Evolutionary conservation across 768 basidiomycete species (phyloP).

Genomic region (Gautieria morchelliformis): DNA sequence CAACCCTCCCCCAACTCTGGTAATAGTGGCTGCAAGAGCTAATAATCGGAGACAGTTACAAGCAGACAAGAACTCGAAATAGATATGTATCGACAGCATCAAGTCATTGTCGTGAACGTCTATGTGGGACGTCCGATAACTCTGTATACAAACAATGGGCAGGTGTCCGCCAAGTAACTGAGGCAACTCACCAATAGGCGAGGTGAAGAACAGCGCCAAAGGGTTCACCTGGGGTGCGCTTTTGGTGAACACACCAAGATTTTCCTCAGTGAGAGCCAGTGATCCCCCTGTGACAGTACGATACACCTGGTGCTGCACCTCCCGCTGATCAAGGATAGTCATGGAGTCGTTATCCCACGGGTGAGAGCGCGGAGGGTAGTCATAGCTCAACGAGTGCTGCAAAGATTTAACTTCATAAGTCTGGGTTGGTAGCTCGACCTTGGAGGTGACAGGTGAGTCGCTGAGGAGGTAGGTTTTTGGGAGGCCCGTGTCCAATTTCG

Average conservation of each 20-base stretch:
- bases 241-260: background rate
- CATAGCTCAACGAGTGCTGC: background rate
- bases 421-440: background rate
- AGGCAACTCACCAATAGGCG: slow-evolving; percentile 3
- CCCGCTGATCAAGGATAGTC: too few relatives aligned
- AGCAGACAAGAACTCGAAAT: background rate
- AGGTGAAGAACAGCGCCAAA: slow-evolving; percentile 1
- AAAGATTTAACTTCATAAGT: background rate
- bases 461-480: background rate
- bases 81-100: background rate
- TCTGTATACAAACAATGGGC: background rate
- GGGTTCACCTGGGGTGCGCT: background rate
- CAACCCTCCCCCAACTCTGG: background rate
- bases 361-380: background rate
- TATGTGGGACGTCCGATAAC: background rate
- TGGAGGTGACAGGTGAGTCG: background rate
- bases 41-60: too few relatives aligned
- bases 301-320: background rate
- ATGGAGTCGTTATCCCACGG: background rate
- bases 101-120: background rate
- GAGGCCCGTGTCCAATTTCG: background rate
- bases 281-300: background rate
- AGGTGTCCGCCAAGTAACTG: background rate
- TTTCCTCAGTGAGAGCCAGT: background rate
- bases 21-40: too few relatives aligned